Conservation (phyloP, 495 filamentous ascomycete species). For the Physcia stellaris region DNA sequence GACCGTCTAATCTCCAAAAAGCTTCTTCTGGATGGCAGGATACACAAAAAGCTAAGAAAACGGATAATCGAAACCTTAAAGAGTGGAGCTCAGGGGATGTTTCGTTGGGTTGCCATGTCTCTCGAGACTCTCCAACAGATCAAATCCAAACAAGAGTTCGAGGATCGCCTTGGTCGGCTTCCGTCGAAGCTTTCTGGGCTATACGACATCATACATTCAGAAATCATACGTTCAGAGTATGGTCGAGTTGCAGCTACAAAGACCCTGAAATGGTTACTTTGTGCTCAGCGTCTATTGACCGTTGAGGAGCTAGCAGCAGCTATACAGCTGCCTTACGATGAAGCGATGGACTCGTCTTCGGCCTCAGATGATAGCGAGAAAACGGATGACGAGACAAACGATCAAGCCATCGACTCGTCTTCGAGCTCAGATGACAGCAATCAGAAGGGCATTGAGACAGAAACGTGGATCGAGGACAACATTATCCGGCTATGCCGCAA, state of each 20-base stretch:
- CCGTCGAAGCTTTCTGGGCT: conserved; percentile 15
- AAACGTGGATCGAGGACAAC: conserved; percentile 4
- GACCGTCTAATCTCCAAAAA: conserved; percentile 9
- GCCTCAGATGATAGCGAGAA: conserved; percentile 8
- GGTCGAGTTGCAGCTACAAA: conserved; percentile 2
- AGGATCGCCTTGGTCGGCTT: conserved; percentile 14
- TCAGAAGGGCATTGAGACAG: conserved; percentile 3
- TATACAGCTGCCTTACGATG: too few relatives aligned
- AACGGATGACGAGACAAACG: conserved; percentile 11
- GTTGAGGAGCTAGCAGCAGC: conserved; percentile 7
- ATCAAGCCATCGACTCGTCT: too few relatives aligned
- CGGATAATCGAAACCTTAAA: conserved; percentile 15
- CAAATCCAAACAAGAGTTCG: conserved; percentile 10
- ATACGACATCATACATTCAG: conserved; percentile 5
- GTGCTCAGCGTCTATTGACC: conserved; percentile 11
- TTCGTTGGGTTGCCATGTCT: conserved; percentile 5
- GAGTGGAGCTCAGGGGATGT: conserved; percentile 23
- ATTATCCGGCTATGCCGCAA: conserved; percentile 7
- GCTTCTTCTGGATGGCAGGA: conserved; percentile 3
- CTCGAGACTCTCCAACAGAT: conserved; percentile 2
- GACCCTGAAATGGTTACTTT: conserved; percentile 16
- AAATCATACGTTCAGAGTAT: not conserved
- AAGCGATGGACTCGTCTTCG: not conserved
- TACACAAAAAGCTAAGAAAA: conserved; percentile 9
- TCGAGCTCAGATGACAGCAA: conserved; percentile 3